phyloP scores from a whole-genome alignment of 1,284 basidiomycete genomes.

The Lignosus rhinocerotis region DNA sequence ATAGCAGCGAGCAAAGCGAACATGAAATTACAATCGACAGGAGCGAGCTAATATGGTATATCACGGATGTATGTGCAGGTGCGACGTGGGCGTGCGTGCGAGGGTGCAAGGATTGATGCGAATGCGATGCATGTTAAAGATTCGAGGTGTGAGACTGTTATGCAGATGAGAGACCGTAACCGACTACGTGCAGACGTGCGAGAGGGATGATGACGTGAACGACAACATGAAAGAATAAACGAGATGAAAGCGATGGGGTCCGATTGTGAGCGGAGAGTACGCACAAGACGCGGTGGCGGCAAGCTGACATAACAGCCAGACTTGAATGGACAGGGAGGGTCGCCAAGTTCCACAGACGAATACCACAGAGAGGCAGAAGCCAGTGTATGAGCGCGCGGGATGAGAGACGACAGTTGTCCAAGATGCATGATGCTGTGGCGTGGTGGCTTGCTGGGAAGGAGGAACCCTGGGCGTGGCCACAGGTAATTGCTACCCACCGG shows the following conservation, averaged over 20 bases:
- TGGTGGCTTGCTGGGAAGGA: background rate
- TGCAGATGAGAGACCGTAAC: slow-evolving; percentile 8
- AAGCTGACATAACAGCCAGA: background rate
- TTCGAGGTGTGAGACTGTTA: background rate
- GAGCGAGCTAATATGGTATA: slow-evolving; percentile 14
- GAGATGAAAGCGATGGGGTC: slow-evolving; percentile 9
- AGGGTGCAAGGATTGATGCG: background rate
- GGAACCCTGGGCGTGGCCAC: background rate
- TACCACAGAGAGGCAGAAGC: background rate
- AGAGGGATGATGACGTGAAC: slow-evolving; percentile 6
- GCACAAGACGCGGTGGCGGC: background rate
- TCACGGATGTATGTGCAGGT: slow-evolving; percentile 1
- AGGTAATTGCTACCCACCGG: slow-evolving; percentile 14
- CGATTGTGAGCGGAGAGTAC: slow-evolving; percentile 1
- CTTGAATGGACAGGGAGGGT: background rate
- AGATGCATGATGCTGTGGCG: background rate
- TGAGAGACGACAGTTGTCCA: background rate
- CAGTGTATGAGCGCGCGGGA: background rate
- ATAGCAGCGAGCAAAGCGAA: slow-evolving; percentile 1
- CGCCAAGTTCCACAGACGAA: background rate
- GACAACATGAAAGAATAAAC: slow-evolving; percentile 13
- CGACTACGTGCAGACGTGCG: slow-evolving; percentile 13
- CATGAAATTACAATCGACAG: slow-evolving; percentile 12
- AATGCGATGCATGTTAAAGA: slow-evolving; percentile 14
- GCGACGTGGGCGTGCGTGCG: slow-evolving; percentile 5